Evolutionary conservation across 2,329 filamentous ascomycete species (phyloP).

Genomic region (Cercospora sp.): DNA sequence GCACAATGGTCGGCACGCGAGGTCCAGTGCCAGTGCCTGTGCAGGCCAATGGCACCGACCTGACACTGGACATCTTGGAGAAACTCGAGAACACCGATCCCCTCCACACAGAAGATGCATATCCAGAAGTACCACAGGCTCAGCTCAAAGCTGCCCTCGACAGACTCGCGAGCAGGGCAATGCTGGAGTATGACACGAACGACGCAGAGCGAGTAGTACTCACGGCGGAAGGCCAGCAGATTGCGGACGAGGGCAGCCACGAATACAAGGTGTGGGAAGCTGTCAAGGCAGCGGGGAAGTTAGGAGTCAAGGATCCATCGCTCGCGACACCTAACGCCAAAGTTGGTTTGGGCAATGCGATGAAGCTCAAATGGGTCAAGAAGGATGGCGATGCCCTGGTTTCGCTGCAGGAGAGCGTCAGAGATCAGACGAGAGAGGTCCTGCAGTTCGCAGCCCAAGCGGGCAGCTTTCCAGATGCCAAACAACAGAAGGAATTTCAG

Average conservation of each 20-base stretch:
- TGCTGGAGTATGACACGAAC: slow-evolving; percentile 82
- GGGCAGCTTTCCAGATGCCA: slow-evolving; percentile 68
- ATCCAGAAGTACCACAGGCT: slow-evolving; percentile 40
- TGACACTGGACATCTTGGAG: slow-evolving; percentile 81
- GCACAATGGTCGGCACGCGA: slow-evolving; percentile 34
- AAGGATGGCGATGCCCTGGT: slow-evolving; percentile 59
- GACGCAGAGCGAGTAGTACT: slow-evolving; percentile 76
- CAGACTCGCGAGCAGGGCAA: slow-evolving; percentile 76
- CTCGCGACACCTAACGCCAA: slow-evolving; percentile 76
- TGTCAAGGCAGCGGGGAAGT: slow-evolving; percentile 47
- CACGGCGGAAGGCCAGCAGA: slow-evolving; percentile 78
- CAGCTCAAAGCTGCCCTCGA: slow-evolving; percentile 84
- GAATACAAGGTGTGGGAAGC: slow-evolving; percentile 55
- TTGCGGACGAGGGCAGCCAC: slow-evolving; percentile 55
- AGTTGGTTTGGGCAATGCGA: slow-evolving; percentile 91
- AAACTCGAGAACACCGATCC: slow-evolving; percentile 51
- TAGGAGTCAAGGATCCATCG: slow-evolving; percentile 50
- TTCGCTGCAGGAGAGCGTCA: slow-evolving; percentile 67
- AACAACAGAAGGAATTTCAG: slow-evolving; percentile 76
- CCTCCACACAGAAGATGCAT: slow-evolving; percentile 36
- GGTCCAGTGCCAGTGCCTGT: slow-evolving; percentile 50
- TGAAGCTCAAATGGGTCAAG: slow-evolving; percentile 71
- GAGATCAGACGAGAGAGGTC: slow-evolving; percentile 75
- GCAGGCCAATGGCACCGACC: slow-evolving; percentile 43
- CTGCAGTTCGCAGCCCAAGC: slow-evolving; percentile 71